These are phyloP conservation scores for Arachnomyces sp. DNA, from an alignment of 2,329 filamentous ascomycete genomes.

Conservation along the genomic window DNA sequence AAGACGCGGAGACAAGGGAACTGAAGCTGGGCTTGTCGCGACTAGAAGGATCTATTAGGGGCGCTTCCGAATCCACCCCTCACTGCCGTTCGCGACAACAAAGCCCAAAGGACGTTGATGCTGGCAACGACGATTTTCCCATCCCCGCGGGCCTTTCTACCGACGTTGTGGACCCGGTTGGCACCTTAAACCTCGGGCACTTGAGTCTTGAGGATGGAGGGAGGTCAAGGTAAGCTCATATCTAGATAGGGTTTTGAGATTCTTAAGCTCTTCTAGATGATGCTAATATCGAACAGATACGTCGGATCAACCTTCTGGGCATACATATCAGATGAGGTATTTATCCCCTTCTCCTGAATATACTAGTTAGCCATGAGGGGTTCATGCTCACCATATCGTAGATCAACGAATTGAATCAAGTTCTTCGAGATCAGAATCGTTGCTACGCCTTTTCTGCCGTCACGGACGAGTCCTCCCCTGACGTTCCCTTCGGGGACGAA, in stretches of 20 bases:
- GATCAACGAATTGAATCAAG: constrained; percentile 38
- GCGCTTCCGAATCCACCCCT: too few species aligned
- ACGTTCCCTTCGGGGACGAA: not conserved
- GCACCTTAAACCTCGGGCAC: constrained; percentile 33
- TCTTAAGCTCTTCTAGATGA: not conserved
- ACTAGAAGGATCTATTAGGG: too few species aligned
- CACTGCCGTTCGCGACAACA: constrained; percentile 10
- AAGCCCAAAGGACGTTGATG: constrained; percentile 28
- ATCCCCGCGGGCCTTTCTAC: constrained; percentile 34
- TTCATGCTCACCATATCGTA: constrained; percentile 13
- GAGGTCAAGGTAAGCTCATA: constrained; percentile 22
- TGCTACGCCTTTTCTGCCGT: constrained; percentile 6
- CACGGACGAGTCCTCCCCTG: constrained; percentile 8
- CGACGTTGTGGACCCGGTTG: constrained; percentile 35
- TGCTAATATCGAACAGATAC: constrained; percentile 25
- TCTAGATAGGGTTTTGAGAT: not conserved
- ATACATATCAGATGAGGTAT: constrained; percentile 37
- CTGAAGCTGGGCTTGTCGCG: too few species aligned
- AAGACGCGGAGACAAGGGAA: too few species aligned
- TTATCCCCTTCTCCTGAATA: not conserved
- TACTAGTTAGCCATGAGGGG: too few species aligned
- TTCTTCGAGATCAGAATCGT: constrained; percentile 34
- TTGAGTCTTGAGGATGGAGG: constrained; percentile 37
- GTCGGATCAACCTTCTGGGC: constrained; percentile 40
- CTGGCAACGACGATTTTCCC: constrained; percentile 33